A percentile compares a stretch with the other conserved stretches of the same genome.
Conservation (phyloP, 257 asterid species). For the Solanum pimpinellifolium region DNA sequence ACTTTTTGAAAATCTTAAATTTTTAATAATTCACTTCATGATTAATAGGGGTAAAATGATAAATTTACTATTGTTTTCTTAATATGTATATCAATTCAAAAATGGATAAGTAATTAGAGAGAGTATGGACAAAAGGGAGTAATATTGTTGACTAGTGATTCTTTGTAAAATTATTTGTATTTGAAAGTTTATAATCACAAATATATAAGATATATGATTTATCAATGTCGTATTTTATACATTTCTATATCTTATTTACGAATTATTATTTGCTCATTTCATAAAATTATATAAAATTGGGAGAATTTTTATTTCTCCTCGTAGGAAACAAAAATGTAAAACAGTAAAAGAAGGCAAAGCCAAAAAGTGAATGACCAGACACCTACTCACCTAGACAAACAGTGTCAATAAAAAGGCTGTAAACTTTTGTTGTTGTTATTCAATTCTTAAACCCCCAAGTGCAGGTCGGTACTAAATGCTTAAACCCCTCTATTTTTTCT, state of each 20-base stretch:
- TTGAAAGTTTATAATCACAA: background rate
- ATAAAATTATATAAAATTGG: no score
- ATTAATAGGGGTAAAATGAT: no score
- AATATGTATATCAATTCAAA: no score
- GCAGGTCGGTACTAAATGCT: conserved; percentile 26
- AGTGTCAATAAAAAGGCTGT: conserved; percentile 11
- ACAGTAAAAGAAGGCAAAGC: background rate
- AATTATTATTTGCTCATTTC: no score
- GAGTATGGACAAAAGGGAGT: background rate
- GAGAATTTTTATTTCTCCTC: background rate
- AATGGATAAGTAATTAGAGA: no score
- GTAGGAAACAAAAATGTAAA: background rate
- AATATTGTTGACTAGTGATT: background rate
- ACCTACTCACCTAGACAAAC: background rate
- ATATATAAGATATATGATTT: no score
- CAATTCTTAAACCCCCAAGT: conserved; percentile 19
- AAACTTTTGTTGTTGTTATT: conserved; percentile 12
- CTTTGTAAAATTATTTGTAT: no score
- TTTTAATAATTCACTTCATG: no score
- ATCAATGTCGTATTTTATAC: background rate
- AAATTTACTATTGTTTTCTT: no score
- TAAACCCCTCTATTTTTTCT: conserved; percentile 25
- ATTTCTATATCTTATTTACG: no score
- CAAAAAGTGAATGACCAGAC: background rate
- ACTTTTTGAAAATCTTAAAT: no score